Conservation (phyloP, 2,329 filamentous ascomycete species). For the Daldinia eschscholtzii region DNA sequence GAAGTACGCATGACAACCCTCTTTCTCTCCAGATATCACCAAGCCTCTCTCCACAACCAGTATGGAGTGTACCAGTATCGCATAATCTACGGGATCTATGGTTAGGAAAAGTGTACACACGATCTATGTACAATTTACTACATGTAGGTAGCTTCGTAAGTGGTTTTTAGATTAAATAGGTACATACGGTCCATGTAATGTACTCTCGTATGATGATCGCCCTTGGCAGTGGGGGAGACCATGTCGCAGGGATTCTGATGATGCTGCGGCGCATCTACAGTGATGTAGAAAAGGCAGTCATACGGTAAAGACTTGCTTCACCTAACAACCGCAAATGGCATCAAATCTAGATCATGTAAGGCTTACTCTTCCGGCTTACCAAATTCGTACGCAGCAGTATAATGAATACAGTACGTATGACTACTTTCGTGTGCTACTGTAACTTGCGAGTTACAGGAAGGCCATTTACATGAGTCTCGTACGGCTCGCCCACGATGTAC, state of each 20-base stretch:
- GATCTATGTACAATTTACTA: constrained; percentile 2
- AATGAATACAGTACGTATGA: constrained; percentile 25
- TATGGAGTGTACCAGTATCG: constrained; percentile 16
- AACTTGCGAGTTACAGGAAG: constrained; percentile 20
- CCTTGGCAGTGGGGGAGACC: constrained; percentile 46
- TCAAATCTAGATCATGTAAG: constrained; percentile 16
- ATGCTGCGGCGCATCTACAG: constrained; percentile 36
- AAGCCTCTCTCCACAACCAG: constrained; percentile 1
- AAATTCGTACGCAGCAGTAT: constrained; percentile 9
- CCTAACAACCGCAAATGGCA: neutral
- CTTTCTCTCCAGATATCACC: constrained; percentile 9
- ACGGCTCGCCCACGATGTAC: constrained; percentile 1
- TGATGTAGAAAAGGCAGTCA: constrained; percentile 29
- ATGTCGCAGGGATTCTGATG: constrained; percentile 37
- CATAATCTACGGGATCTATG: neutral
- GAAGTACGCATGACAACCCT: constrained; percentile 18
- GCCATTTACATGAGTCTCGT: constrained; percentile 24
- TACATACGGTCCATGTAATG: constrained; percentile 28
- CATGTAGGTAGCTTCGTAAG: too few relatives aligned
- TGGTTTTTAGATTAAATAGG: too few relatives aligned
- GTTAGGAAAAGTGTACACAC: neutral
- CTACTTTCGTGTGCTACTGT: constrained; percentile 26
- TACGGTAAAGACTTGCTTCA: constrained; percentile 27
- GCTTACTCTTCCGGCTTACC: constrained; percentile 20
- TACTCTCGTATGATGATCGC: constrained; percentile 46